Conservation (phyloP, 129 eudicot genomes). For the Mikania micrantha region DNA sequence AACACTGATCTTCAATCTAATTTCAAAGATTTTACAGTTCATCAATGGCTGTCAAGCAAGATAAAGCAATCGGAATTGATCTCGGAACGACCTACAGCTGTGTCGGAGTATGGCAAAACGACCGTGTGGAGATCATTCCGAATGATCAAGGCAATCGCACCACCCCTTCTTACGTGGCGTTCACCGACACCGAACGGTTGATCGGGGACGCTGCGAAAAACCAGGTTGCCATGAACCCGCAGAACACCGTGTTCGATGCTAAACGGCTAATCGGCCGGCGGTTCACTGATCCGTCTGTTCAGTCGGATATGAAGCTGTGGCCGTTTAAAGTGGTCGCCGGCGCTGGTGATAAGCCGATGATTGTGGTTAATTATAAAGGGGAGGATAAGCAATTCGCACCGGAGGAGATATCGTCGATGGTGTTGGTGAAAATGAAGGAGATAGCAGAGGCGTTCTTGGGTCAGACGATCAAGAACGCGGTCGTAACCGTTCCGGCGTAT, state of each 20-base stretch:
- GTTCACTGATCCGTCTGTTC: slow-evolving; percentile 57
- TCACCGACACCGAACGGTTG: slow-evolving; percentile 70
- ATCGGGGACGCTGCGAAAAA: slow-evolving; percentile 76
- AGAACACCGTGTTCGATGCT: slow-evolving; percentile 77
- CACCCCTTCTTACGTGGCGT: slow-evolving; percentile 78
- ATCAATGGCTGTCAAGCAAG: slow-evolving; percentile 35
- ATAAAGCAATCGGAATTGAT: slow-evolving; percentile 74
- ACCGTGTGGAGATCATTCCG: slow-evolving; percentile 77
- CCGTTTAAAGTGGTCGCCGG: slow-evolving; percentile 68
- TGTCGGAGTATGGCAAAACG: slow-evolving; percentile 79
- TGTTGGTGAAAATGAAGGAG: slow-evolving; percentile 57
- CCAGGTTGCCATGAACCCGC: slow-evolving; percentile 75
- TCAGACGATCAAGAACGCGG: slow-evolving; percentile 42
- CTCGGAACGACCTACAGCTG: slow-evolving; percentile 84
- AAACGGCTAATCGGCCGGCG: slow-evolving; percentile 69
- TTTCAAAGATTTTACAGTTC: slow-evolving; percentile 7
- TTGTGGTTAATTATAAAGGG: slow-evolving; percentile 53
- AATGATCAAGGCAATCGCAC: slow-evolving; percentile 85
- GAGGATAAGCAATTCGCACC: slow-evolving; percentile 59
- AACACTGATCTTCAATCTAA: neutral
- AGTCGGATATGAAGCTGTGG: slow-evolving; percentile 67
- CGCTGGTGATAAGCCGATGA: slow-evolving; percentile 63
- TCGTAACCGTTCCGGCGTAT: slow-evolving; percentile 73
- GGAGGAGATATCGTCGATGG: slow-evolving; percentile 73
- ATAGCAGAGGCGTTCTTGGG: slow-evolving; percentile 61